A percentile compares a stretch with the other conserved stretches of the same genome.
phyloP scores from a whole-genome alignment of 2,329 filamentous ascomycete genomes.

The Tolypocladium pustulatum region DNA sequence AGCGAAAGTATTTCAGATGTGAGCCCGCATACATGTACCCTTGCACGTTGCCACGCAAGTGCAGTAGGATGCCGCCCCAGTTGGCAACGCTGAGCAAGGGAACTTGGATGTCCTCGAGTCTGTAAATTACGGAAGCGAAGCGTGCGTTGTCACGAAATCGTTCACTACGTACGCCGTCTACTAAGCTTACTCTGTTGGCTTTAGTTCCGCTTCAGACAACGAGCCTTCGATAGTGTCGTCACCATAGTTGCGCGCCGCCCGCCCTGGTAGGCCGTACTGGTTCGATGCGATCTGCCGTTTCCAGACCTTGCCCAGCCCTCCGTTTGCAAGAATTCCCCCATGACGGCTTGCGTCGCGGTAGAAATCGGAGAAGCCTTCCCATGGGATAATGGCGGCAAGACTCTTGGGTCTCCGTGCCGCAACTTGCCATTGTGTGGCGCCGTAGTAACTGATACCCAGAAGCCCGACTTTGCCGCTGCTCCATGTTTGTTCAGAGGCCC shows the following conservation, averaged over 20 bases:
- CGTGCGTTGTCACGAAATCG: conserved; percentile 54
- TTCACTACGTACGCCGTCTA: conserved; percentile 4
- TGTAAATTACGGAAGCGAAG: conserved; percentile 55
- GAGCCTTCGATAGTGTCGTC: conserved; percentile 49
- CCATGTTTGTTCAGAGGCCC: conserved; percentile 35
- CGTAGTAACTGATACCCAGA: conserved; percentile 36
- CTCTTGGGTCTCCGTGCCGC: conserved; percentile 33
- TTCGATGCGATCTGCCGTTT: conserved; percentile 29
- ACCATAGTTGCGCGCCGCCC: conserved; percentile 40
- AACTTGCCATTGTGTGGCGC: conserved; percentile 33
- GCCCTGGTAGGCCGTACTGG: conserved; percentile 52
- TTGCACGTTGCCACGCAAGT: conserved; percentile 58
- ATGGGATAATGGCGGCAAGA: conserved; percentile 34
- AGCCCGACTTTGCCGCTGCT: conserved; percentile 35
- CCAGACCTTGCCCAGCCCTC: conserved; percentile 34
- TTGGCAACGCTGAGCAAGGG: conserved; percentile 58
- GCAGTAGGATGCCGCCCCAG: conserved; percentile 61
- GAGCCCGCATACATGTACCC: conserved; percentile 55
- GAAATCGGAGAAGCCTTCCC: conserved; percentile 44
- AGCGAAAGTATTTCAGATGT: conserved; percentile 56
- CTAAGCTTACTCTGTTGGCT: conserved; percentile 26
- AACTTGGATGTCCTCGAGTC: conserved; percentile 54
- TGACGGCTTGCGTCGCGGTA: conserved; percentile 49
- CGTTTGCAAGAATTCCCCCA: conserved; percentile 49
- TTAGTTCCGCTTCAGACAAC: conserved; percentile 39